Evolutionary conservation across 768 basidiomycete genomes (phyloP), one percentile per base, ranked within the genome.

Genomic region (Mrakia gelida): DNA sequence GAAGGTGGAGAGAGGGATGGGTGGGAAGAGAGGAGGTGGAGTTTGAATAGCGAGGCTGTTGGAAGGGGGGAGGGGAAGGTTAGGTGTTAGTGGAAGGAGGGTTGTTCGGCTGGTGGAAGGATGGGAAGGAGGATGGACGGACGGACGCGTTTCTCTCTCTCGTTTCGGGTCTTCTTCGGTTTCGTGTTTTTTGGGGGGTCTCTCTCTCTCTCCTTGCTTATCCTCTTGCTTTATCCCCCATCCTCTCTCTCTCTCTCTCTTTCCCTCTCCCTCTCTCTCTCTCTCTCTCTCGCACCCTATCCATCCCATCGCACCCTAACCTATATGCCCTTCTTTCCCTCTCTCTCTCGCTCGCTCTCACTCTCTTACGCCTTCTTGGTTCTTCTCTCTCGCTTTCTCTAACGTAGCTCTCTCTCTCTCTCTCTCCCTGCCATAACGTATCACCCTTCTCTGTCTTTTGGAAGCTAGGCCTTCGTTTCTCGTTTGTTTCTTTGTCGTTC

Each of bases 21-120:
- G 38, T 70, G 67, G 67, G 67, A 41, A 26, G 67, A 70, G 38
- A 70, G 67, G 67, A 70, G 67, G 67, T 70, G 67, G 67, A 70
- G 67, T 43, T 1, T 70, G 67, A 41, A 26, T 5, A 41, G 28
- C 15, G 23, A 67, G 21, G 65, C 3, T 30, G 34, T 4, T 2
- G 41, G 11, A 38, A 7, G 23, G 21, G 41, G 4, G 34, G 67
- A 21, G 32, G 23, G 18, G 41, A 70, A 43, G 67, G 34, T 70
- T 11, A 43, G 67, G 38, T 34, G 67, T 3, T 70, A 38, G 16
- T 9, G 54, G 18, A n/a, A n/a, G 18, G 54, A 56, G 16, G 8
- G 18, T 9, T 16, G 16, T n/a, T n/a, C n/a, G n/a, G n/a, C n/a
- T n/a, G 52, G 16, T 3, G 52, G 52, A 54, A 26, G 52, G 56